A percentile compares a stretch with the other conserved stretches of the same genome.
These are phyloP conservation scores for Fusarium sp. DNA, from an alignment of 2,329 filamentous ascomycete species.

Conservation along the genomic window DNA sequence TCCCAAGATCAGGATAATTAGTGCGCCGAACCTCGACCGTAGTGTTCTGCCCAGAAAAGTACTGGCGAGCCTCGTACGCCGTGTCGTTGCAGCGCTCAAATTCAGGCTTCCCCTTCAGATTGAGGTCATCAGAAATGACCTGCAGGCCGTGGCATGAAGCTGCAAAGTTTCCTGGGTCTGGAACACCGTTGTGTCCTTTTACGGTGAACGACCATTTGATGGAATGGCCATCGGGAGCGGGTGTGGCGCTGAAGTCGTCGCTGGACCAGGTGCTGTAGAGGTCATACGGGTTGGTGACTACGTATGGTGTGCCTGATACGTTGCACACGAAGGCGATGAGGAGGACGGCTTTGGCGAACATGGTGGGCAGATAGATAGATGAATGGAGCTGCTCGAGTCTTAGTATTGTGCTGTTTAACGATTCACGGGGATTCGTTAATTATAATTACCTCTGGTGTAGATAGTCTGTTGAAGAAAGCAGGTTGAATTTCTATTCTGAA, in stretches of 20 bases:
- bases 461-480: no score
- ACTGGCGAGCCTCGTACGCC: not conserved
- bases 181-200: not conserved
- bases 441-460: fast-evolving
- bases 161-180: not conserved
- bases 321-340: not conserved
- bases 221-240: not conserved
- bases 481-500: not conserved
- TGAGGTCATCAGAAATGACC: not conserved
- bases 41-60: not conserved
- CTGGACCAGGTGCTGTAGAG: not conserved
- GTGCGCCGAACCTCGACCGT: not conserved
- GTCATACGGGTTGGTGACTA: not conserved
- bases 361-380: not conserved
- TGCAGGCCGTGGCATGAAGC: not conserved
- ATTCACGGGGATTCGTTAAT: not conserved
- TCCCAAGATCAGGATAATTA: not conserved
- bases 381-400: not conserved
- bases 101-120: not conserved
- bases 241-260: not conserved
- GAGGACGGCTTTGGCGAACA: not conserved
- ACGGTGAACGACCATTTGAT: not conserved
- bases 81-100: not conserved
- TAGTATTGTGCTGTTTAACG: not conserved
- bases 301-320: not conserved